Evolutionary conservation across 2,329 filamentous ascomycete genomes (phyloP).

Genomic region (Magnaporthales sp.): DNA sequence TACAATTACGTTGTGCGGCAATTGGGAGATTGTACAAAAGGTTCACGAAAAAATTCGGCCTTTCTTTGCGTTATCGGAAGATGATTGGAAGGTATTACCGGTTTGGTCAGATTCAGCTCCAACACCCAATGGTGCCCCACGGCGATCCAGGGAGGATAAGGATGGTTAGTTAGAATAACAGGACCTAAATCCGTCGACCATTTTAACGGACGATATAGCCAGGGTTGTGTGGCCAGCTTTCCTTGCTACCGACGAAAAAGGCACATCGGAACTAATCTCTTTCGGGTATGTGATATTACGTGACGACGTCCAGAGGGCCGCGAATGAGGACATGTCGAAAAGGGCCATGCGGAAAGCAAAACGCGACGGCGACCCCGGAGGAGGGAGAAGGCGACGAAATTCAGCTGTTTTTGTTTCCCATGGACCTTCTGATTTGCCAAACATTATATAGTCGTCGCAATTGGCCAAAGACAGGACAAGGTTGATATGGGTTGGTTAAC

Average conservation of each 20-base stretch:
- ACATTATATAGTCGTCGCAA: background rate
- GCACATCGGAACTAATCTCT: background rate
- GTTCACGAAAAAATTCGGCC: background rate
- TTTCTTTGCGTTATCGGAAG: background rate
- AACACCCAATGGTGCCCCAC: background rate
- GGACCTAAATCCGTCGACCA: background rate
- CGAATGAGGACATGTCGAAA: background rate
- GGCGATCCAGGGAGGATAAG: background rate
- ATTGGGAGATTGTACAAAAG: background rate
- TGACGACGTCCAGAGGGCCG: background rate
- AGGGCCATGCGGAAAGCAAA: background rate
- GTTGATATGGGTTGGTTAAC: background rate
- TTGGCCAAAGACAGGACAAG: background rate
- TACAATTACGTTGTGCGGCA: background rate
- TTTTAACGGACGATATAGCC: background rate
- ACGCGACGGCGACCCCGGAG: background rate
- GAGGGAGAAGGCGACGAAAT: background rate
- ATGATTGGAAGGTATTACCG: background rate
- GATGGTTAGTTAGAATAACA: background rate
- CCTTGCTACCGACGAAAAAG: background rate
- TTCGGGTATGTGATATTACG: background rate
- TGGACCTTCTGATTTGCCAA: background rate
- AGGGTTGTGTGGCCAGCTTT: constrained; percentile 1
- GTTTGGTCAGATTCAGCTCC: background rate
- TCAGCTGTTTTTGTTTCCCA: background rate